Base-by-base conservation (phyloP, 23 red algal genomes). In the Gracilaria gracilis region DNA sequence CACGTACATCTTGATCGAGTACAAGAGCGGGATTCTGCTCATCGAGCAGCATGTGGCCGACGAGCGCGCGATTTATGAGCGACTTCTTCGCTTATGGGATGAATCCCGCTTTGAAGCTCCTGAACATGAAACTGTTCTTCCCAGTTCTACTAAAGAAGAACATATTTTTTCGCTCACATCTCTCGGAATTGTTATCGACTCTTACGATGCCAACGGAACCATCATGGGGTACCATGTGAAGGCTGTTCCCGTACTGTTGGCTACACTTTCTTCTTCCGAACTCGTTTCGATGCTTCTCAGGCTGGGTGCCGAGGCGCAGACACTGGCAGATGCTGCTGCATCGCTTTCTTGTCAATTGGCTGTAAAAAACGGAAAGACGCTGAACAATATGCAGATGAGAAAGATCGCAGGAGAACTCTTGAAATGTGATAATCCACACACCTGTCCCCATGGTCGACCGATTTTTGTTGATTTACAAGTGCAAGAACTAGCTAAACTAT, bases 11-110 rank as follows among this genome's bases (percentile, higher is more conserved):
- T 39, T 95, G 27, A 85, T 89, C 25, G 87, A 95, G 25, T 54
- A 81, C 42, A 71, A 57, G 21, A 67, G 77, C 29, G 93, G 87
- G 31, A 73, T 95, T 32, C 57, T 85, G 48, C 73, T 95, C 19
- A 72, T 91, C 16, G 93, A 95, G 50, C 93, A 95, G 78, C 93
- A 95, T 48, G 44, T 85, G 64, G 93, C 93, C 4, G 79, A 95
- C 33, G 93, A 95, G 64, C 61, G 93, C 24, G 38, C 72, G 54
- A 75, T 95, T 42, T 95, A 90, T 61, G 93, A 95, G 67, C 48
- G 71, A 39, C 77, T 90, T 28, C 81, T 59, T 76, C 34, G 37
- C 21, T 59, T 29, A 44, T 92, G 89, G 89, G 37, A 69, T 75
- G 61, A 53, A 84, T 76, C 78, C 21, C 48, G 34, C 5, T 84